Conservation (phyloP, 164 flowering plant genomes). For the Dillenia turbinata region DNA sequence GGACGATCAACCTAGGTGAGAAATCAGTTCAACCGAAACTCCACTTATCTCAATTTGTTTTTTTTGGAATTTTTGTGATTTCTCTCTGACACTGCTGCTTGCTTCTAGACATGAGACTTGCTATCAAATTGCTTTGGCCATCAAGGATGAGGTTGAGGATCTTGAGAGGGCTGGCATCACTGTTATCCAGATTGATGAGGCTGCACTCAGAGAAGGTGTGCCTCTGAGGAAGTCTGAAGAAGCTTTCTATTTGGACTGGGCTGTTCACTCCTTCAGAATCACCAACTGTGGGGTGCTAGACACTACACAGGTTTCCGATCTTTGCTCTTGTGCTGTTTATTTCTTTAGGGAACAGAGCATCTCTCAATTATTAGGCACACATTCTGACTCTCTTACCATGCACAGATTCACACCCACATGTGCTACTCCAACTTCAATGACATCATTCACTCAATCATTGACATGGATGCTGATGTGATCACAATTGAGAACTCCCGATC, state of each 20-base stretch:
- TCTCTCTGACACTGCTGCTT: background rate
- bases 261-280: conserved; percentile 20
- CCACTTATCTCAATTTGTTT: background rate
- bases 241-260: conserved; percentile 10
- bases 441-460: conserved; percentile 17
- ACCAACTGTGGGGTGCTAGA: conserved; percentile 15
- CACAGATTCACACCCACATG: conserved; percentile 21
- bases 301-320: conserved; percentile 16
- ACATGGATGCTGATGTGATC: conserved; percentile 22
- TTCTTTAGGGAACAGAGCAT: background rate
- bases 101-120: conserved; percentile 15
- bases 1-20: conserved; percentile 24
- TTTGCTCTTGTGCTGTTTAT: background rate
- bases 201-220: conserved; percentile 4
- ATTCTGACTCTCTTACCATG: background rate
- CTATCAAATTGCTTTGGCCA: conserved; percentile 24
- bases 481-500: conserved; percentile 19
- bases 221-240: background rate
- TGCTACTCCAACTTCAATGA: conserved; percentile 22
- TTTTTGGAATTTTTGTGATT: background rate
- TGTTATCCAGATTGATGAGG: conserved; percentile 8
- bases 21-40: background rate
- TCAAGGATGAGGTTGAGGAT: conserved; percentile 21
- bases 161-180: conserved; percentile 14
- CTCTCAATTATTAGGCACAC: too few species aligned